Evolutionary conservation across 2,329 filamentous ascomycete genomes (phyloP).

Genomic region (Xylaria hypoxylon): DNA sequence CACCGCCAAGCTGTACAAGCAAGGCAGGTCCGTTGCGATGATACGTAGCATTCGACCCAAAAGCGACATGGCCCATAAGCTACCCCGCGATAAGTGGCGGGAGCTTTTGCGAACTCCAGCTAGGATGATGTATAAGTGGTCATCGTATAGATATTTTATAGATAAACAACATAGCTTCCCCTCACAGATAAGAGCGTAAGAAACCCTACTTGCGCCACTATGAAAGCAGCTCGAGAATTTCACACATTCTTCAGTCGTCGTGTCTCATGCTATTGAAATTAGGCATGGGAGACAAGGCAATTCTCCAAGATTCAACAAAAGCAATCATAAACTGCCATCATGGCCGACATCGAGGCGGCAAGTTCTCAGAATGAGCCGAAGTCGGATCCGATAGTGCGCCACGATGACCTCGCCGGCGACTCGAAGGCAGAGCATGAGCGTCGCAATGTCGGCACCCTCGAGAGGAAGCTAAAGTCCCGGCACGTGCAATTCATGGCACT

Average conservation of each 20-base stretch:
- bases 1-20: slow-evolving; percentile 22
- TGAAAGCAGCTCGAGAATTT: not conserved
- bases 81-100: slow-evolving; percentile 31
- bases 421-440: slow-evolving; percentile 46
- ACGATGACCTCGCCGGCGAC: slow-evolving; percentile 40
- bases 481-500: slow-evolving; percentile 63
- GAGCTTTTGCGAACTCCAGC: not conserved
- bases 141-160: slow-evolving; percentile 17
- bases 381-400: slow-evolving; percentile 21
- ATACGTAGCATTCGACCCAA: slow-evolving; percentile 25
- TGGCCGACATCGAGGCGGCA: slow-evolving; percentile 45
- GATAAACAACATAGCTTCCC: slow-evolving; percentile 23
- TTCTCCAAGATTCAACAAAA: not conserved
- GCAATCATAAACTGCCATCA: slow-evolving; percentile 19
- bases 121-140: not conserved
- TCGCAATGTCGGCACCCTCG: slow-evolving; percentile 52
- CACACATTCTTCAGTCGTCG: not conserved
- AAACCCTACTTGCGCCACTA: no score
- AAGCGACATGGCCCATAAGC: slow-evolving; percentile 11
- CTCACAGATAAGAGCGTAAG: slow-evolving; percentile 9
- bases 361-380: slow-evolving; percentile 31
- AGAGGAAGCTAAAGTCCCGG: slow-evolving; percentile 54
- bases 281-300: not conserved
- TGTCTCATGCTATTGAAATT: not conserved
- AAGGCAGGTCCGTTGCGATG: slow-evolving; percentile 18